Evolutionary conservation across 1,284 basidiomycete species (phyloP), one percentile per base, ranked within the genome.

Genomic region (Sporisorium sorghi): DNA sequence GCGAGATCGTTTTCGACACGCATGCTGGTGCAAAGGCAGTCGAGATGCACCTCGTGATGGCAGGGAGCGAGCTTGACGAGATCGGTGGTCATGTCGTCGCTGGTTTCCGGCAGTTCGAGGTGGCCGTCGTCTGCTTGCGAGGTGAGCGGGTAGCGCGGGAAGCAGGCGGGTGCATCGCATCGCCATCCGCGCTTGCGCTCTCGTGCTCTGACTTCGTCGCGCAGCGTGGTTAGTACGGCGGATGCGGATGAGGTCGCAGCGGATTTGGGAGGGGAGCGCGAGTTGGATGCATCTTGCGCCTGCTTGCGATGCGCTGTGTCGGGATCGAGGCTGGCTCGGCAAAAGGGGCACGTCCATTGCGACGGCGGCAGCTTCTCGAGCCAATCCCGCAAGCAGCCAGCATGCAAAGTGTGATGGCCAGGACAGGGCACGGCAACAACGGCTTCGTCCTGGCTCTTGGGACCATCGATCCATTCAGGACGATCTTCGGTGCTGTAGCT

Each of bases 271-370:
- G 51, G 33, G 12, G 54, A 11, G 15, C 44, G 40, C 10, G 44
- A 33, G 2, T 14, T 17, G 15, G 57, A 50, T 24, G 62, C 37
- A 19, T 33, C 17, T n/a, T 42, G 40, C 8, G 48, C n/a, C 37
- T n/a, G 21, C 14, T 42, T 14, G 28, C 23, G 42, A 23, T 54
- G 48, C 21, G 39, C 30, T 30, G 49, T 10, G 30, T 61, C 28
- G 5, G 62, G 43, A 17, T 47, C 55, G 23, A 84, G 64, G 26
- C 57, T 53, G 0, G 64, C 66, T 14, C 83, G 72, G 53, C 83
- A 84, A 23, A 80, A 81, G 9, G 83, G 83, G 44, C 83, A 84
- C 0, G 73, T 75, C 83, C 83, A 84, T 32, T 81, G 68, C 28
- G 61, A 68, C 1, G 82, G 82, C 4, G 76, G 64, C 6, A 64